Evolutionary conservation across 345 rosid species (phyloP).

Genomic region (Ceriops decandra): DNA sequence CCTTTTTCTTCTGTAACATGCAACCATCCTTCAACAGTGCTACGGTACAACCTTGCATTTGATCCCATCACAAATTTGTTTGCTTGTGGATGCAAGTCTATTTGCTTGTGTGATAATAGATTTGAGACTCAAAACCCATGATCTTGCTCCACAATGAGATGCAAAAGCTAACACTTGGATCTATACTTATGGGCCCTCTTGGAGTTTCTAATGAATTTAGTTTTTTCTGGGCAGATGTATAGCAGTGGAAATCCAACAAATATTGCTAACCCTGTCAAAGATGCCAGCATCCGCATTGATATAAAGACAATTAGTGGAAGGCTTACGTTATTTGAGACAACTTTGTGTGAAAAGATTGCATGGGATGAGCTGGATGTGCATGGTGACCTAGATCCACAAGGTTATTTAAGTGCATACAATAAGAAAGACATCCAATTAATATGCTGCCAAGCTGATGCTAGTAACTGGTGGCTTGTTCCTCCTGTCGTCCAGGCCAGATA

Average conservation of each 20-base stretch:
- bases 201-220: not conserved
- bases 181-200: not conserved
- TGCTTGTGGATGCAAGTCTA: too few species aligned
- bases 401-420: constrained; percentile 33
- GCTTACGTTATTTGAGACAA: constrained; percentile 41
- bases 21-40: too few species aligned
- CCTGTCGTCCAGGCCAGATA: constrained; percentile 39
- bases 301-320: constrained; percentile 40
- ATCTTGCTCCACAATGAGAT: not conserved
- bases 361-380: constrained; percentile 29
- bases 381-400: constrained; percentile 34
- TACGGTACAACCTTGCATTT: too few species aligned
- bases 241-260: constrained; percentile 52
- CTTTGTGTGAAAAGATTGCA: constrained; percentile 38
- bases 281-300: constrained; percentile 39
- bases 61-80: too few species aligned
- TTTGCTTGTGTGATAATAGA: too few species aligned
- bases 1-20: too few species aligned
- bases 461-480: constrained; percentile 42
- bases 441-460: constrained; percentile 52
- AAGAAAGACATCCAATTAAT: constrained; percentile 42
- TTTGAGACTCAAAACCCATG: too few species aligned
- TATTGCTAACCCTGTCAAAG: constrained; percentile 48
- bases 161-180: not conserved
- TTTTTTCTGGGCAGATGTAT: constrained; percentile 34